Evolutionary conservation across 2,329 filamentous ascomycete species (phyloP).

Genomic region (Trichoderma pleuroti): DNA sequence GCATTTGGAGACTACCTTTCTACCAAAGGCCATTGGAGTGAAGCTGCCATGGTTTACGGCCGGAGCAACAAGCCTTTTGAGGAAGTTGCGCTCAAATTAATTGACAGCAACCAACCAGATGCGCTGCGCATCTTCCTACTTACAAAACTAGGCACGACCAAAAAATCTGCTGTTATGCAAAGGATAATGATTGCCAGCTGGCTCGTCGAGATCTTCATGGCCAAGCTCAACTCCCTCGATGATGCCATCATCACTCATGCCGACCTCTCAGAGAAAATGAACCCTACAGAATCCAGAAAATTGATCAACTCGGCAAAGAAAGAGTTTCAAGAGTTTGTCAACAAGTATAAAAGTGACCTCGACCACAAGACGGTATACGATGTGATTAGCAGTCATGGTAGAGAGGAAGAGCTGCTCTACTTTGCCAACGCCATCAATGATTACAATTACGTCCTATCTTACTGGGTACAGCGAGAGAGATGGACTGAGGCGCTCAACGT

Average conservation of each 20-base stretch:
- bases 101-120: constrained; percentile 86
- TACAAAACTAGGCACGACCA: constrained; percentile 76
- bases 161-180: constrained; percentile 85
- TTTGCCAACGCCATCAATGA: constrained; percentile 88
- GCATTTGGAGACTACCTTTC: constrained; percentile 88
- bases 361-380: constrained; percentile 93
- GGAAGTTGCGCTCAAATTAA: constrained; percentile 85
- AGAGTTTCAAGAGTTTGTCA: constrained; percentile 87
- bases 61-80: constrained; percentile 97
- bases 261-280: constrained; percentile 70
- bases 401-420: constrained; percentile 87
- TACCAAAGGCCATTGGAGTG: constrained; percentile 73
- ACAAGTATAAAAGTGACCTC: constrained; percentile 78
- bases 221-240: constrained; percentile 89
- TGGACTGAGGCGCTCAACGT: constrained; percentile 86
- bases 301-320: constrained; percentile 67
- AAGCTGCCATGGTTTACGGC: constrained; percentile 87
- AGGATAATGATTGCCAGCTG: constrained; percentile 92
- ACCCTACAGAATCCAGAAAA: constrained; percentile 66
- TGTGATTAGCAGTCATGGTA: constrained; percentile 89
- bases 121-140: constrained; percentile 85
- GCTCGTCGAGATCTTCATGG: constrained; percentile 96
- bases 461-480: constrained; percentile 94
- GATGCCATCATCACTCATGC: constrained; percentile 89
- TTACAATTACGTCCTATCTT: constrained; percentile 90